Evolutionary conservation across 1,139 yeast species (phyloP).

Genomic region (Protomyces gravidus): DNA sequence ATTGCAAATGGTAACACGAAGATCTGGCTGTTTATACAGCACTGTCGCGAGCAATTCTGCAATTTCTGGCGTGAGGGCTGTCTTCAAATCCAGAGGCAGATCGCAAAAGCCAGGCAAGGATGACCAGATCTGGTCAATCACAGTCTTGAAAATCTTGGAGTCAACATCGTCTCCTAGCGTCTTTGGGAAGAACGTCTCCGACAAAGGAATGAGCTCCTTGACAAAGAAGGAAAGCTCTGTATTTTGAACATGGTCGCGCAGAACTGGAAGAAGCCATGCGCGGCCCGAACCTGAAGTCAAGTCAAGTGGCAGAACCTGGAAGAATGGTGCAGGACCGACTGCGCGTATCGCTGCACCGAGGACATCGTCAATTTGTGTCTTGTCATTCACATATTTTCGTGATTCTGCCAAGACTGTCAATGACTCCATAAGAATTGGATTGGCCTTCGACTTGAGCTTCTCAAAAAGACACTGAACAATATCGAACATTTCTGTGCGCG

Average conservation of each 20-base stretch:
- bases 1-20: slow-evolving; percentile 76
- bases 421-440: slow-evolving; percentile 66
- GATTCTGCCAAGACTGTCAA: slow-evolving; percentile 76
- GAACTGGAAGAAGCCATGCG: slow-evolving; percentile 91
- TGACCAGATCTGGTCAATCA: slow-evolving; percentile 71
- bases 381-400: slow-evolving; percentile 68
- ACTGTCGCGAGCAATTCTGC: slow-evolving; percentile 72
- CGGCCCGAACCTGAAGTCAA: slow-evolving; percentile 56
- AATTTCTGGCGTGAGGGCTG: slow-evolving; percentile 65
- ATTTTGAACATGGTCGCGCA: slow-evolving; percentile 76
- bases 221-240: slow-evolving; percentile 65
- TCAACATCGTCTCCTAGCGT: slow-evolving; percentile 42
- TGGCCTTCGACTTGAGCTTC: slow-evolving; percentile 61
- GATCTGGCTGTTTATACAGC: slow-evolving; percentile 67
- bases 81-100: slow-evolving; percentile 66
- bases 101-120: slow-evolving; percentile 85
- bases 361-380: slow-evolving; percentile 73
- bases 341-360: slow-evolving; percentile 72
- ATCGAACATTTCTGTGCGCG: slow-evolving; percentile 71
- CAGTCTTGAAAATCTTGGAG: slow-evolving; percentile 38
- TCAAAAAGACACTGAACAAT: slow-evolving; percentile 61
- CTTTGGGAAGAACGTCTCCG: slow-evolving; percentile 54
- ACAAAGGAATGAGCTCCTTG: slow-evolving; percentile 61
- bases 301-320: slow-evolving; percentile 72
- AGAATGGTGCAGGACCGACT: slow-evolving; percentile 80